Base-by-base conservation (phyloP, 345 rosid species). In the Boechera stricta region DNA sequence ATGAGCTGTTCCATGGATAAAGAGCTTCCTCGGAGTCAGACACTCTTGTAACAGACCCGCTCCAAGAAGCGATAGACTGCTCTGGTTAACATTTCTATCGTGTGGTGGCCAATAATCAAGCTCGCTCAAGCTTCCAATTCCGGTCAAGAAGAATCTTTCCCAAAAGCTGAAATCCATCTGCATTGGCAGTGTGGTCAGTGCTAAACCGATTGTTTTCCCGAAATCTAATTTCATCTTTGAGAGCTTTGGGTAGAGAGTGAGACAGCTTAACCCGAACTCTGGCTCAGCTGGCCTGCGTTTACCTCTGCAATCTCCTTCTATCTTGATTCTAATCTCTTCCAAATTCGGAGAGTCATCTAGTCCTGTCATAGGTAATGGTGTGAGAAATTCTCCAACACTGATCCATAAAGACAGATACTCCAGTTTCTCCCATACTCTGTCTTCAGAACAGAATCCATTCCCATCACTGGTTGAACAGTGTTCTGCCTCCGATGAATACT, bases 41-140 rank as follows among this genome's bases (percentile, higher is more conserved):
- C 97, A 89, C 29, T 87, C 85, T 5, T 82, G 83, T 3, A 93
- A 89, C 75, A 96, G 69, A 6, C 86, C 98, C 3, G 86, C 96
- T 6, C 86, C 92, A 0, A 93, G 91, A 16, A 91, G 89, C 0
- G 96, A 83, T 16, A 93, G 81, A 64, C 93, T 89, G 78, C 98
- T 85, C 47, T 86, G 99, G 74, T 91, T 90, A 29, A 91, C 97
- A 1, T 89, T 95, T 78, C 89, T 79, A 64, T 96, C 99, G 10
- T 87, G 97, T 0, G 99, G 97, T 2, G 97, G 98, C 95, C 97
- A 93, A 52, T 96, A 93, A 70, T 96, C 91, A 0, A 93, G 3
- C 10, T 83, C 4, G 78, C 62, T 82, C 81, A 96, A 75, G 41
- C 71, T 65, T 67, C 87, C 89, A 0, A 93, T 89, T 18, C 93